Percentiles rank a stretch among this genome's conserved stretches.
phyloP scores from a whole-genome alignment of 2,329 filamentous ascomycete species.

The Trichoderma sp. region DNA sequence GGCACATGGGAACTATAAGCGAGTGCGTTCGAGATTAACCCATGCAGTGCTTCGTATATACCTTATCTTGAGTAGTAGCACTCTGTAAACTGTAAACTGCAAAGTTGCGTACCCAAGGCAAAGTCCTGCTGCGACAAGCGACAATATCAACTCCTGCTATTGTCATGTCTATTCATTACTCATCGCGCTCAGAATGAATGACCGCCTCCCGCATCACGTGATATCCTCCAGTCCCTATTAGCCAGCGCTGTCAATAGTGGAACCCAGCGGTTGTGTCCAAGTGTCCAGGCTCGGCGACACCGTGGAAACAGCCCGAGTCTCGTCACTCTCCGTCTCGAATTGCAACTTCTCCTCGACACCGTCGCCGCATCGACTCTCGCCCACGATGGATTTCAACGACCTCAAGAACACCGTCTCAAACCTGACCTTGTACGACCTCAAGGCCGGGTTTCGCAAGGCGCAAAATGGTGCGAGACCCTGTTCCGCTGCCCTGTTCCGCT shows the following conservation, averaged over 20 bases:
- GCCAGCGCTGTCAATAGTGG: background rate
- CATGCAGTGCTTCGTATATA: background rate
- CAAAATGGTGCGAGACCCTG: constrained; percentile 74
- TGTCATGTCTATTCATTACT: no score
- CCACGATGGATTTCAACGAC: constrained; percentile 75
- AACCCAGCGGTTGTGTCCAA: constrained; percentile 8
- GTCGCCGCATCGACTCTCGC: constrained; percentile 19
- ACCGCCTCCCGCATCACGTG: background rate
- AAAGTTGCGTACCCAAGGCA: background rate
- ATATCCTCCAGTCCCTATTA: background rate
- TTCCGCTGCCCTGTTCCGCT: constrained; percentile 17
- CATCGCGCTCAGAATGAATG: background rate
- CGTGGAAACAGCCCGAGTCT: constrained; percentile 8
- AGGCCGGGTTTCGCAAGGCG: constrained; percentile 89
- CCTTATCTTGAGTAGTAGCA: no score
- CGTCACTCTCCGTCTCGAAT: constrained; percentile 3
- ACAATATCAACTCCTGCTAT: no score
- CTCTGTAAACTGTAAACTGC: background rate
- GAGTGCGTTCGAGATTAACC: background rate
- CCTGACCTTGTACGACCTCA: constrained; percentile 90
- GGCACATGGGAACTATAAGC: background rate
- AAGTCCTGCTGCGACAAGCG: no score
- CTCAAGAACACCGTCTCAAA: constrained; percentile 86
- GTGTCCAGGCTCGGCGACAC: constrained; percentile 10
- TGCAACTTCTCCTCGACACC: background rate